phyloP scores from a whole-genome alignment of 2,329 filamentous ascomycete species.

The Phaeosphaeriaceae sp. region DNA sequence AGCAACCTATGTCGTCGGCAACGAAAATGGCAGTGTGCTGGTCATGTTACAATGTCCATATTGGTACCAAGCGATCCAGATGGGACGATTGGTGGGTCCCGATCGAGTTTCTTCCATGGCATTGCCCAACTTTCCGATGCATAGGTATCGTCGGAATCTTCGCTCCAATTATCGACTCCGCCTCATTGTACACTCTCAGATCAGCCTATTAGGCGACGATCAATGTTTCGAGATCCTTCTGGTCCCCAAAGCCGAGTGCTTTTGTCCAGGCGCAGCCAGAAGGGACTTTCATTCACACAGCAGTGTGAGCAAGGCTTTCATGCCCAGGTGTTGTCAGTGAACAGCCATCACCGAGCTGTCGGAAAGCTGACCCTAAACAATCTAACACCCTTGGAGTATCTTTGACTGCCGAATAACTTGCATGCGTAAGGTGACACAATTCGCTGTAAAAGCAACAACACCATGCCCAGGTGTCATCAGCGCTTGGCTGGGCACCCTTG shows the following conservation, averaged over 20 bases:
- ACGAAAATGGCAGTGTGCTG: neutral
- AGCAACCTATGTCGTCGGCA: neutral
- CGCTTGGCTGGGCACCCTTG: neutral
- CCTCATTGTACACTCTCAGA: neutral
- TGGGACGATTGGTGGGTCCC: neutral
- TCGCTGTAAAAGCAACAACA: neutral
- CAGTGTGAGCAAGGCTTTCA: neutral
- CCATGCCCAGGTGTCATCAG: neutral
- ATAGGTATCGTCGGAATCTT: neutral
- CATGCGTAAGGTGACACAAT: neutral
- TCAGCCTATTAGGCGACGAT: neutral
- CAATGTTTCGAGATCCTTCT: neutral
- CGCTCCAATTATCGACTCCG: neutral
- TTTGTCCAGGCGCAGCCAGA: neutral
- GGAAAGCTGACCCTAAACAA: neutral
- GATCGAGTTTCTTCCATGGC: neutral
- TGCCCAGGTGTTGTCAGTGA: neutral
- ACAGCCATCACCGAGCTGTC: neutral
- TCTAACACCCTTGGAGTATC: neutral
- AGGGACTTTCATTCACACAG: neutral
- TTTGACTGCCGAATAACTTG: neutral
- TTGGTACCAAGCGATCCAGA: neutral
- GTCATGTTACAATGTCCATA: slow-evolving; percentile 1
- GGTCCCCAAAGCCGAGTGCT: neutral
- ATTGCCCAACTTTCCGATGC: neutral